Evolutionary conservation across 352 stramenopile genomes (phyloP), one percentile per base, ranked within the genome.

Genomic region (Thalassiosira exigua): DNA sequence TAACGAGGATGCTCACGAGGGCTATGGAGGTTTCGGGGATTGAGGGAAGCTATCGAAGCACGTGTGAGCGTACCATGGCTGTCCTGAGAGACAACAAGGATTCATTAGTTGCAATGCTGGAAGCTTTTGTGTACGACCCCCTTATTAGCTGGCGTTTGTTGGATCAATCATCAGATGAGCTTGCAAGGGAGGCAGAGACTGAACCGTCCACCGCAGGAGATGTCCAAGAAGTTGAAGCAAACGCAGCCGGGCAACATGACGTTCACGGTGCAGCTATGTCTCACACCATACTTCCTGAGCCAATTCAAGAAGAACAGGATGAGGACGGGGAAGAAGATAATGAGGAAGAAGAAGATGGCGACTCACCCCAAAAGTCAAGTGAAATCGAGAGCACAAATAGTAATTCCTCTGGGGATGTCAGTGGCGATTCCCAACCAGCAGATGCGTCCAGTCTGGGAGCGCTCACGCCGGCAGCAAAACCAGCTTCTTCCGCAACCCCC

Each of bases 61-160:
- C 97, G 41, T 99, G 96, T 54, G 97, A 99, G 82, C 91, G 93
- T 53, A 97, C 98, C 2, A 99, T 99, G 97, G 83, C 91, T 36
- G 96, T 99, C 11, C 84, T 99, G 53, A 92, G 97, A 39, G 94
- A 98, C 75, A 99, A 99, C 82, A 89, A 96, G 30, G 97, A 99
- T 84, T 98, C 94, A 69, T 81, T 99, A 14, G 98, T 99, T 86
- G 96, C 97, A 7, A 99, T 99, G 96, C 92, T 99, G 0, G 97
- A 99, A 89, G 97, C 98, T 9, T 99, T 99, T 89, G 96, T 99
- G 24, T 97, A 99, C 82, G 97, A 99, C 85, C 98, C 98, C 30
- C 87, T 99, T 1, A 99, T 99, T 61, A 97, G 94, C 53, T 99
- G 97, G 97, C 94, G 97, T 75, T 86, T 99, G 69, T 88, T 98